These are phyloP conservation scores for Suhomyces emberorum DNA, from an alignment of 805 yeast species.

Conservation along the genomic window DNA sequence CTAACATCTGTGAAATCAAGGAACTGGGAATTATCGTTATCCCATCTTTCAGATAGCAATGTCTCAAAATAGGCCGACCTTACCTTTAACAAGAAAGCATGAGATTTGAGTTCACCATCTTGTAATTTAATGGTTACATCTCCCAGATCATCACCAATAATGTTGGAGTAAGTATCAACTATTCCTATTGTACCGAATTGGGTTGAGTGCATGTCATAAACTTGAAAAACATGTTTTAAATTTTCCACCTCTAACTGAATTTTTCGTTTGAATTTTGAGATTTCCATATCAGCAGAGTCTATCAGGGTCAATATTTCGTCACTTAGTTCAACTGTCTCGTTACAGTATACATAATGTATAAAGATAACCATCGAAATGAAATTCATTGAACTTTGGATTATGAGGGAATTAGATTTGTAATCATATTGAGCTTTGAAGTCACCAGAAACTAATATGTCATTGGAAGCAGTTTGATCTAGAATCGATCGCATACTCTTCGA, in stretches of 20 bases:
- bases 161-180: neutral
- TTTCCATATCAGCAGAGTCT: neutral
- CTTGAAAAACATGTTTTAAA: slow-evolving; percentile 7
- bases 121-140: slow-evolving; percentile 48
- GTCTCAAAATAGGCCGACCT: slow-evolving; percentile 66
- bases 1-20: slow-evolving; percentile 46
- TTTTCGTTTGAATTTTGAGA: neutral
- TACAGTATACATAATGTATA: slow-evolving; percentile 43
- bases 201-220: slow-evolving; percentile 1
- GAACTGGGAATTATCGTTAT: slow-evolving; percentile 13
- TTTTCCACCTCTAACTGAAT: slow-evolving; percentile 8
- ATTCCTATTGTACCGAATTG: neutral
- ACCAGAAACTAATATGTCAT: slow-evolving; percentile 20
- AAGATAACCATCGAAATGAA: slow-evolving; percentile 39
- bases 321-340: slow-evolving; percentile 4
- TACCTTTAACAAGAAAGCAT: slow-evolving; percentile 50
- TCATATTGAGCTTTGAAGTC: slow-evolving; percentile 23
- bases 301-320: slow-evolving; percentile 4
- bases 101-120: slow-evolving; percentile 46
- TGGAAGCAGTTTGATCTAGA: slow-evolving; percentile 15
- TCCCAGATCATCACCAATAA: slow-evolving; percentile 9
- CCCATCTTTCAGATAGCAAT: slow-evolving; percentile 56
- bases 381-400: slow-evolving; percentile 21
- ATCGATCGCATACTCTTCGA: slow-evolving; percentile 26
- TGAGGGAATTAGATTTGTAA: slow-evolving; percentile 10